phyloP scores from a whole-genome alignment of 305 asterid genomes.

The Fraxinus greggii region DNA sequence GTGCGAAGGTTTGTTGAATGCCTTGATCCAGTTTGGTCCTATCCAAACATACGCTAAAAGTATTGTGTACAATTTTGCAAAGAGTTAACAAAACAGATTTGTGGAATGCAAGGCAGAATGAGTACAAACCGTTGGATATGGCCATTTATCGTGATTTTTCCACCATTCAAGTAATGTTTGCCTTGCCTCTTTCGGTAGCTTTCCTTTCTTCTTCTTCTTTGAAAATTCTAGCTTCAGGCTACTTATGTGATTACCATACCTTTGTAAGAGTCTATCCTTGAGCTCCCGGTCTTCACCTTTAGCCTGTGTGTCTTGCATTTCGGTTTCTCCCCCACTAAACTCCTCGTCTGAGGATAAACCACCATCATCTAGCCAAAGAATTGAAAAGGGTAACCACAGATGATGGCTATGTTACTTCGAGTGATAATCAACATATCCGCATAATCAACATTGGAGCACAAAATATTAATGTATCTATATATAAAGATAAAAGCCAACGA shows the following conservation, averaged over 20 bases:
- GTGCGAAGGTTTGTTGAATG: not conserved
- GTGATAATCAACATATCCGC: not conserved
- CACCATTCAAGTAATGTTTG: constrained; percentile 52
- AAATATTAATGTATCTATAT: not conserved
- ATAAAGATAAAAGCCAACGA: not conserved
- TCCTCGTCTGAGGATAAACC: constrained; percentile 45
- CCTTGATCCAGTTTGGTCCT: not conserved
- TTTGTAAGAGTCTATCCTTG: constrained; percentile 36
- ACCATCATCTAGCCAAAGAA: constrained; percentile 32
- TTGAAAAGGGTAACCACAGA: not conserved
- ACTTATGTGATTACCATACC: constrained; percentile 45
- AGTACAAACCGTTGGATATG: constrained; percentile 50
- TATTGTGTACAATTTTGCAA: not conserved
- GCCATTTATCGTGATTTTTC: constrained; percentile 52
- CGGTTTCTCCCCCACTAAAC: constrained; percentile 37
- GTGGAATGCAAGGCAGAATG: not conserved
- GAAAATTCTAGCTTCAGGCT: constrained; percentile 46
- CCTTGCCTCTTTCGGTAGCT: constrained; percentile 52
- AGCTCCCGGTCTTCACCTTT: constrained; percentile 39
- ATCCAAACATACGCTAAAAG: not conserved
- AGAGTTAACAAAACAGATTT: not conserved
- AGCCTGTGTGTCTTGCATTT: constrained; percentile 21
- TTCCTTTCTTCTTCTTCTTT: constrained; percentile 59
- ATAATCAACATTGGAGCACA: not conserved
- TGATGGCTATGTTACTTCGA: not conserved